Percentiles rank a stretch among this genome's conserved stretches.
These are phyloP conservation scores for Lupinus albus DNA, from an alignment of 306 rosid genomes.

Conservation along the genomic window DNA sequence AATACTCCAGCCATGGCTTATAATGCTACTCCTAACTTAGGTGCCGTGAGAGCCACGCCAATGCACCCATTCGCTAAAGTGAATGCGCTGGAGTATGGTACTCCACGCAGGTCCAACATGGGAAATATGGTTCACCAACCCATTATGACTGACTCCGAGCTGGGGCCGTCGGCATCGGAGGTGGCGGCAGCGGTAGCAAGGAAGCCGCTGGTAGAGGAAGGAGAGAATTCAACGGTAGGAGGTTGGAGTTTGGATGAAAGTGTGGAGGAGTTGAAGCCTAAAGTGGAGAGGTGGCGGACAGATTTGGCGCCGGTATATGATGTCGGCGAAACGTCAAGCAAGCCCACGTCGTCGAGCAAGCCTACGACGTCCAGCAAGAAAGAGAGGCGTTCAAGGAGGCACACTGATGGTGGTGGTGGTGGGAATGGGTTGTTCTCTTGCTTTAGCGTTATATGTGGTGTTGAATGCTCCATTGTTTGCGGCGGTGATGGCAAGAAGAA, in stretches of 20 bases:
- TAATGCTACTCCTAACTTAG: background rate
- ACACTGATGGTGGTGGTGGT: constrained; percentile 48
- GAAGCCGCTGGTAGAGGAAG: constrained; percentile 46
- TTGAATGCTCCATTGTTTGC: constrained; percentile 80
- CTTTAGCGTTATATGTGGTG: constrained; percentile 88
- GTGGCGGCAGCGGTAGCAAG: constrained; percentile 73
- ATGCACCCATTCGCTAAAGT: background rate
- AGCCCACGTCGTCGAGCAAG: background rate
- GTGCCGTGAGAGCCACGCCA: constrained; percentile 25
- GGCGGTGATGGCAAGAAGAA: constrained; percentile 52
- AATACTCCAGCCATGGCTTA: constrained; percentile 13
- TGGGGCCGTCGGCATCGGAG: constrained; percentile 96
- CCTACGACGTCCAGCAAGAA: no score
- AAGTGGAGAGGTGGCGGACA: constrained; percentile 79
- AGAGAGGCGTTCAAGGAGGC: constrained; percentile 46
- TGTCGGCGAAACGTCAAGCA: constrained; percentile 51
- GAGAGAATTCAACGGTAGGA: constrained; percentile 56
- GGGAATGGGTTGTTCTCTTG: constrained; percentile 75
- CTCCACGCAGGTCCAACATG: constrained; percentile 59
- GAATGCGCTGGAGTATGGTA: constrained; percentile 51
- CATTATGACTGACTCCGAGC: constrained; percentile 69
- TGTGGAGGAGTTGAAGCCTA: constrained; percentile 69
- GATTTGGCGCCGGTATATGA: constrained; percentile 74
- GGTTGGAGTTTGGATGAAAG: constrained; percentile 77
- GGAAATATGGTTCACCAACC: constrained; percentile 20